Evolutionary conservation across 208 protist genomes (phyloP).

Genomic region (Leishmania major): DNA sequence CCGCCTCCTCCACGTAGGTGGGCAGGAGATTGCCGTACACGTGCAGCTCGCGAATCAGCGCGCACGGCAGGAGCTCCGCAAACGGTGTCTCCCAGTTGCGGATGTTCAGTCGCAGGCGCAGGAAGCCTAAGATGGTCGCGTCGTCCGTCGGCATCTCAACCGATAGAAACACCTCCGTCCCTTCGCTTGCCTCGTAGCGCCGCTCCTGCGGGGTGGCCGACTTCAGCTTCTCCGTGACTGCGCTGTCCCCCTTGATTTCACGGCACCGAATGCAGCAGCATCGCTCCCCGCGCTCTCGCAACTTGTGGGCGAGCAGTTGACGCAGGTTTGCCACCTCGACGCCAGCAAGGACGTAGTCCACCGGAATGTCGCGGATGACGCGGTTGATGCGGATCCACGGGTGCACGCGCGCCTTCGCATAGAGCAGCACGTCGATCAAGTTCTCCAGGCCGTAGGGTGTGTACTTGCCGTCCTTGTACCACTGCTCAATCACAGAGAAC

Average conservation of each 20-base stretch:
- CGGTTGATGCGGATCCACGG: slow-evolving; percentile 99
- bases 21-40: slow-evolving; percentile 93
- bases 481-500: slow-evolving; percentile 97
- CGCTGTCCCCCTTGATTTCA: slow-evolving; percentile 85
- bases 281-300: slow-evolving; percentile 85
- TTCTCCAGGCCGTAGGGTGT: slow-evolving; percentile 90
- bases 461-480: slow-evolving; percentile 96
- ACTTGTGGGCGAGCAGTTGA: slow-evolving; percentile 93
- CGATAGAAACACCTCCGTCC: slow-evolving; percentile 81
- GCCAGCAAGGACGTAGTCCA: slow-evolving; percentile 97
- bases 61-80: slow-evolving; percentile 87
- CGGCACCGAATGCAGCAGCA: slow-evolving; percentile 96
- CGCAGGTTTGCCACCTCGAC: slow-evolving; percentile 98
- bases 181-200: slow-evolving; percentile 66
- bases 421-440: slow-evolving; percentile 95
- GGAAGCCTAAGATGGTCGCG: slow-evolving; percentile 77
- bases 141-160: slow-evolving; percentile 70
- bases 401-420: slow-evolving; percentile 94
- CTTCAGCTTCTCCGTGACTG: slow-evolving; percentile 44
- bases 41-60: slow-evolving; percentile 98
- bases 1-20: slow-evolving; percentile 33
- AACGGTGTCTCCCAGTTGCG: slow-evolving; percentile 93
- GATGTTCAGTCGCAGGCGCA: slow-evolving; percentile 74
- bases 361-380: slow-evolving; percentile 98
- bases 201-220: slow-evolving; percentile 60